phyloP scores from a whole-genome alignment of 1,139 yeast species.

The Suhomyces coccinellae region DNA sequence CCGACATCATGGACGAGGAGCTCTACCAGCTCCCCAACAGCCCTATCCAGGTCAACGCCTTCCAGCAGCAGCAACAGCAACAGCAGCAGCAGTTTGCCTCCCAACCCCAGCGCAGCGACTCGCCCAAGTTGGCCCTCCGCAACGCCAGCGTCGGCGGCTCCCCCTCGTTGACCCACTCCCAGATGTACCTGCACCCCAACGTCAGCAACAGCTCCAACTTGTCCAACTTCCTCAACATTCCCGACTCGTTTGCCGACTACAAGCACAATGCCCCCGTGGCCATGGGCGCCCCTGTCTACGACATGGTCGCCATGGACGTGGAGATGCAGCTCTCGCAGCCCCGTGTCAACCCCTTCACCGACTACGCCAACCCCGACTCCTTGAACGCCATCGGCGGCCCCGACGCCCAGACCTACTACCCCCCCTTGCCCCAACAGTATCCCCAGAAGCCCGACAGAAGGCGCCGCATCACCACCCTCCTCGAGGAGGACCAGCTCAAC shows the following conservation, averaged over 20 bases:
- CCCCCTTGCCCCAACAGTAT: constrained; percentile 15
- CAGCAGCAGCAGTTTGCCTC: constrained; percentile 5
- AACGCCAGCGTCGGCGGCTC: constrained; percentile 20
- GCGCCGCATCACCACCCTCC: constrained; percentile 38
- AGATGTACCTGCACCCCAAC: constrained; percentile 18
- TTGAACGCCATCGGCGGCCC: constrained; percentile 14
- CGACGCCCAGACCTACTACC: constrained; percentile 15
- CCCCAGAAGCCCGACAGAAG: constrained; percentile 25
- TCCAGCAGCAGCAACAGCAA: constrained; percentile 2
- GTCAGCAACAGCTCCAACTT: constrained; percentile 19
- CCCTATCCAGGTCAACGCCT: constrained; percentile 15
- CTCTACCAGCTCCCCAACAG: constrained; percentile 48
- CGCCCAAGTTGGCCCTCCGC: constrained; percentile 12
- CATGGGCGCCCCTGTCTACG: constrained; percentile 7
- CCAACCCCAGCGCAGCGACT: constrained; percentile 13
- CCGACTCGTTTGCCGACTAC: constrained; percentile 35
- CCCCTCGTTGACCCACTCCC: constrained; percentile 18
- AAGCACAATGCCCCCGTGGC: constrained; percentile 14
- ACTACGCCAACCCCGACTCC: constrained; percentile 42
- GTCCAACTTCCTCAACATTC: constrained; percentile 32
- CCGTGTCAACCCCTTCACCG: constrained; percentile 33
- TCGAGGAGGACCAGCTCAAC: constrained; percentile 27
- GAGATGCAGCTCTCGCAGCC: constrained; percentile 14
- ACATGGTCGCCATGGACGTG: constrained; percentile 12
- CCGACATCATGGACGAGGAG: constrained; percentile 68